Base-by-base conservation (phyloP, 352 stramenopile species). In the Globisporangium cylindrosporum region DNA sequence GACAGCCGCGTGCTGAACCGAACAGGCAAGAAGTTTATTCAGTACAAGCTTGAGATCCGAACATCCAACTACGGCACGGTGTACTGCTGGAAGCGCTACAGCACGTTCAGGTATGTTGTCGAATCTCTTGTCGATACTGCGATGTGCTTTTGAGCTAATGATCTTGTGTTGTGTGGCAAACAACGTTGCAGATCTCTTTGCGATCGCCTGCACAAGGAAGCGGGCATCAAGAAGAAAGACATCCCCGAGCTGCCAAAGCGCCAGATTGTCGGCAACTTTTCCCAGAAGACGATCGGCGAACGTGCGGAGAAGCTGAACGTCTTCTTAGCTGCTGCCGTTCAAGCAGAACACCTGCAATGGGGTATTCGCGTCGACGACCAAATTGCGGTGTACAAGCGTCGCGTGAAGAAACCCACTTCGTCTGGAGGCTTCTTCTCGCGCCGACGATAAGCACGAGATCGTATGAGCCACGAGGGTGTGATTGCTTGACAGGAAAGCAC, bases 31-130 rank as follows among this genome's bases (percentile, higher is more conserved):
- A 94, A 94, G 71, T 96, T 94, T 62, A 93, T 96, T 59, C 86
- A 96, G 76, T 96, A 96, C 81, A 94, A 96, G 71, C 73, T 96
- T 48, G 86, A 96, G 75, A 92, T 96, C 71, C 78, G 82, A 67
- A 96, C 88, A 59, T 90, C 71, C 48, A 96, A 94, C 80, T 94
- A 93, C 71, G 88, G 88, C 79, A 96, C 88, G 14, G 77, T 96
- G 22, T 94, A 82, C 73, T 93, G 84, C 75, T 96, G 88, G 88
- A 94, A 94, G 68, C 88, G 88, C 53, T 96, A 94, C 85, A 91
- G 80, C 72, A 96, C 88, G 5, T 96, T 96, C 77, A 80, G 88
- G 81, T 93, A 81, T 59, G 78, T n/a, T 49, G 6, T 9, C 41
- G 22, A 43, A 22, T 22, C 4, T 49, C 12, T 49, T n/a, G 41